A percentile compares a stretch with the other conserved stretches of the same genome.
phyloP scores from a whole-genome alignment of 2,329 filamentous ascomycete species.

The Pestalotiopsis fici region DNA sequence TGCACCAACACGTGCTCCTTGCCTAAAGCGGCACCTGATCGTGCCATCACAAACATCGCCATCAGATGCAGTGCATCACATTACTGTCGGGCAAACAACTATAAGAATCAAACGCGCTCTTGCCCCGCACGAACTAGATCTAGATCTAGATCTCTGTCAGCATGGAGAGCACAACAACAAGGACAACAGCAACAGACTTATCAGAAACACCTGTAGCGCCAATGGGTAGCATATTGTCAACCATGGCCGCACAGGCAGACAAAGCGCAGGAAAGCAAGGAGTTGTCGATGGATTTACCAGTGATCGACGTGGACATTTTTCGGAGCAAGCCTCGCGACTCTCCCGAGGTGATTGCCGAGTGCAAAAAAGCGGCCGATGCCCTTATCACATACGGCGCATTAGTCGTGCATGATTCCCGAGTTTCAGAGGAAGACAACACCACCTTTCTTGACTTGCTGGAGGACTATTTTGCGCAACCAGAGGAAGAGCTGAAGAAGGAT shows the following conservation, averaged over 20 bases:
- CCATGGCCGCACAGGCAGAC: conserved; percentile 8
- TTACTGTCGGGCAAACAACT: not conserved
- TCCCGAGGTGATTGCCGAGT: conserved; percentile 49
- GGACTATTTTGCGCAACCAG: conserved; percentile 63
- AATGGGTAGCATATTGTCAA: conserved; percentile 8
- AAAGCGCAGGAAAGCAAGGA: not conserved
- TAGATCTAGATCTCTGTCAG: not conserved
- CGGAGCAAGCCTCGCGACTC: conserved; percentile 44
- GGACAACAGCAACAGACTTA: not conserved
- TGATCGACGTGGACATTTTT: conserved; percentile 61
- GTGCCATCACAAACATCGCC: conserved; percentile 6
- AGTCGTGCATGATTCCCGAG: conserved; percentile 60
- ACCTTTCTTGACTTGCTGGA: conserved; percentile 63
- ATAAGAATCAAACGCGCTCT: not conserved
- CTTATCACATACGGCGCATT: conserved; percentile 63
- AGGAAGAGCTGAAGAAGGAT: conserved; percentile 45
- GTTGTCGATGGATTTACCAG: conserved; percentile 54
- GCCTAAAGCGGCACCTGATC: conserved; percentile 9
- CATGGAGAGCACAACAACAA: not conserved
- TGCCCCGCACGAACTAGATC: not conserved
- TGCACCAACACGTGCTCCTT: conserved; percentile 4
- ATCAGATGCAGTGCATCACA: conserved; percentile 5
- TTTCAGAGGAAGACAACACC: conserved; percentile 55
- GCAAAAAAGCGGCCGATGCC: conserved; percentile 53
- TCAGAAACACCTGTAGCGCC: not conserved